Conservation (phyloP, 2,329 filamentous ascomycete genomes). For the Cercospora zeina region DNA sequence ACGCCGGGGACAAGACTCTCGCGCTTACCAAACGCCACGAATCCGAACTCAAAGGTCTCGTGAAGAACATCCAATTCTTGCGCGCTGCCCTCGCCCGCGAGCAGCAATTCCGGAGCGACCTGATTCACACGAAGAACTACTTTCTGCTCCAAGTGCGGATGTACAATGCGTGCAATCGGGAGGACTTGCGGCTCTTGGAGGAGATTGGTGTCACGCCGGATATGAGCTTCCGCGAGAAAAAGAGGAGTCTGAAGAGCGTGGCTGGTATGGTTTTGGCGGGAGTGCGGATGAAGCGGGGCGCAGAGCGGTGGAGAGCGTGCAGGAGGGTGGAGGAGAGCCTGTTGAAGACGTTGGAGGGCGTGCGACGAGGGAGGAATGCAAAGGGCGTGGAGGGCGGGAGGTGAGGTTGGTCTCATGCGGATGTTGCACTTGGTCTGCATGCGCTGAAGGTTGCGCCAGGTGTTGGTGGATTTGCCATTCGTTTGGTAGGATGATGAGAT, state of each 20-base stretch:
- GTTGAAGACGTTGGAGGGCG: slow-evolving; percentile 49
- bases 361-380: slow-evolving; percentile 39
- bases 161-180: slow-evolving; percentile 88
- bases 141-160: slow-evolving; percentile 77
- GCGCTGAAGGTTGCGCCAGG: slow-evolving; percentile 7
- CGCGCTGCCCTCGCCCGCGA: slow-evolving; percentile 79
- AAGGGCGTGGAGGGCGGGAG: slow-evolving; percentile 13
- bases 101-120: slow-evolving; percentile 73
- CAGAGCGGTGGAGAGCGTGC: slow-evolving; percentile 53
- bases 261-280: slow-evolving; percentile 53
- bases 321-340: slow-evolving; percentile 52
- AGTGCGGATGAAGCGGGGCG: slow-evolving; percentile 54
- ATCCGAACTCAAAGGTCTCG: slow-evolving; percentile 76
- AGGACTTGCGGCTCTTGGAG: slow-evolving; percentile 80
- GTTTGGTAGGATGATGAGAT: not conserved
- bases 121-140: slow-evolving; percentile 84
- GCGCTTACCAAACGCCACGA: slow-evolving; percentile 68
- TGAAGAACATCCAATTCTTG: slow-evolving; percentile 89
- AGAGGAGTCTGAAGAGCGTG: slow-evolving; percentile 52
- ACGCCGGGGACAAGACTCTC: not conserved
- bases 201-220: slow-evolving; percentile 71
- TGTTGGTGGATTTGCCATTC: slow-evolving; percentile 10
- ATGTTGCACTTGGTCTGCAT: not conserved
- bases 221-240: slow-evolving; percentile 49
- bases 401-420: not conserved